Base-by-base conservation (phyloP, 441 rosid genomes). In the Dalechampia spathulata region DNA sequence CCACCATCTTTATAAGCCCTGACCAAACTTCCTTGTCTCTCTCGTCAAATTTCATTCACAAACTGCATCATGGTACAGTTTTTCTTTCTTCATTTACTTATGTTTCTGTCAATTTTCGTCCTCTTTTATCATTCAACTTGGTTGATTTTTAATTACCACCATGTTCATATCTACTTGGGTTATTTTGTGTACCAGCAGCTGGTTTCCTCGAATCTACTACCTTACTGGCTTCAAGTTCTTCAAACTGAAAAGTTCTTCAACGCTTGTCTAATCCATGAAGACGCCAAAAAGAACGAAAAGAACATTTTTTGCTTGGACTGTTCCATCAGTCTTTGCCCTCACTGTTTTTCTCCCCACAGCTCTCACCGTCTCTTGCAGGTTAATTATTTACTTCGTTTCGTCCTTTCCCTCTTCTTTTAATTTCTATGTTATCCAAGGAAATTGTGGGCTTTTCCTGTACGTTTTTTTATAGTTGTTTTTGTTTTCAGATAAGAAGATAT, bases 331-430 rank as follows among this genome's bases (percentile, higher is more conserved):
- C 60, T 85, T 20, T 90, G 98, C 67, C 83, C 91, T 74, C 94
- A 85, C 76, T 90, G 97, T 62, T 59, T 83, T 63, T 49, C 89
- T 32, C 79, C 78, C 4, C 93, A 90, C 49, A 62, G 44, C 55
- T 73, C 90, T 60, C 97, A 90, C 67, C 70, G 89, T 42, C 89
- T 90, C 67, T 72, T 90, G 43, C 93, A 87, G 95, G 96, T 85
- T n/a, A n/a, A n/a, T n/a, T 27, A 14, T 47, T 25, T 40, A 3
- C 8, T 30, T n/a, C n/a, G n/a, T n/a, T n/a, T n/a, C n/a, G n/a
- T n/a, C n/a, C n/a, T n/a, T n/a, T n/a, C n/a, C n/a, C n/a, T n/a
- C n/a, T n/a, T n/a, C n/a, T n/a, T n/a, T n/a, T n/a, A n/a, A n/a
- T n/a, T n/a, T n/a, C n/a, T n/a, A n/a, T n/a, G n/a, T n/a, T n/a